These are phyloP conservation scores for Fusarium irregulare DNA, from an alignment of 2,329 filamentous ascomycete species.

Conservation along the genomic window DNA sequence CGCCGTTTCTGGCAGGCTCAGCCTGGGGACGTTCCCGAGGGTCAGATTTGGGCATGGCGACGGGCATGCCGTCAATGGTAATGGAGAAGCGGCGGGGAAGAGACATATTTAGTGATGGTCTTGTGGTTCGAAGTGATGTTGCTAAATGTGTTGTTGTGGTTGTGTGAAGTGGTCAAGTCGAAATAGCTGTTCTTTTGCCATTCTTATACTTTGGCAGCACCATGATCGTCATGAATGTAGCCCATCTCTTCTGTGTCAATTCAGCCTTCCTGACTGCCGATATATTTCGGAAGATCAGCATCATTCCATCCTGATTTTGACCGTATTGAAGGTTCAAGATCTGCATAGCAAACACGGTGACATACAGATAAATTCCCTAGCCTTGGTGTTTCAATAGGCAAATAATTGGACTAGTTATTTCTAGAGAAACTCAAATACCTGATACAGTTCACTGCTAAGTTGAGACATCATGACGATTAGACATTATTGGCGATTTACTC, in stretches of 20 bases:
- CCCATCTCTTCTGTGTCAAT: not conserved
- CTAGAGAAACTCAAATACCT: not conserved
- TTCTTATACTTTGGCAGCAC: not conserved
- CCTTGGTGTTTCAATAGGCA: fast-evolving
- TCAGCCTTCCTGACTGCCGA: not conserved
- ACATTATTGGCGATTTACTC: too few relatives aligned
- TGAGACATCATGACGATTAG: not conserved
- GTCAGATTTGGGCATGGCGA: fast-evolving
- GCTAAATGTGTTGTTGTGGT: not conserved
- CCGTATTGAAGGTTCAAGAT: not conserved
- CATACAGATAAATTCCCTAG: too few relatives aligned
- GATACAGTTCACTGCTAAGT: not conserved
- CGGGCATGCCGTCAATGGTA: not conserved
- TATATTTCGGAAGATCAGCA: not conserved
- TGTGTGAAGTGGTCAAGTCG: fast-evolving
- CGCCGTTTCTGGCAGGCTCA: fast-evolving
- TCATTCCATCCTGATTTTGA: fast-evolving
- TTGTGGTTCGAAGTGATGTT: not conserved
- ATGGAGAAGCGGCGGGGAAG: not conserved
- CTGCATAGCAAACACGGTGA: not conserved
- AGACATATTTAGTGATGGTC: not conserved
- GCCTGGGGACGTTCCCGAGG: not conserved
- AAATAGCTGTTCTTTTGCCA: fast-evolving
- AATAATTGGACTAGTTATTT: fast-evolving
- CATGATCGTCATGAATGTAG: not conserved